phyloP scores from a whole-genome alignment of 2,329 filamentous ascomycete genomes.

The Phyllosticta paracitricarpa region DNA sequence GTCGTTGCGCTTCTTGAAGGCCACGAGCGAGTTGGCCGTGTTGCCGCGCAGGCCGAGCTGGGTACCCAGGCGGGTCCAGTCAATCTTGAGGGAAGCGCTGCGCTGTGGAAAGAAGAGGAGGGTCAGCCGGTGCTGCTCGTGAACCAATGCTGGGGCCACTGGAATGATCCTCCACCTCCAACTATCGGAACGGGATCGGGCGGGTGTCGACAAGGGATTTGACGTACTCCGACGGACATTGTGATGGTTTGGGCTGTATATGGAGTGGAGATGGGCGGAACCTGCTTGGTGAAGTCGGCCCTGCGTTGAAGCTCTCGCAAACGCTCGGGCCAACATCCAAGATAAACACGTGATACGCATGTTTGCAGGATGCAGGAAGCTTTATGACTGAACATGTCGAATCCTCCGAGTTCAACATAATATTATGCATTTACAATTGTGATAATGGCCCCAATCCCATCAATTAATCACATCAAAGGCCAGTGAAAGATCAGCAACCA shows the following conservation, averaged over 20 bases:
- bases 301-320: slow-evolving; percentile 9
- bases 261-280: slow-evolving; percentile 33
- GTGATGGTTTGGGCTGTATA: slow-evolving; percentile 30
- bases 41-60: slow-evolving; percentile 94
- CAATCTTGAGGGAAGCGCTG: slow-evolving; percentile 97
- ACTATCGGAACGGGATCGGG: not conserved
- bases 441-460: not conserved
- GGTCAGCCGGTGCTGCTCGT: slow-evolving; percentile 25
- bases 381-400: not conserved
- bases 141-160: slow-evolving; percentile 16
- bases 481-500: not conserved
- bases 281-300: slow-evolving; percentile 25
- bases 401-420: not conserved
- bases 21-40: slow-evolving; percentile 80
- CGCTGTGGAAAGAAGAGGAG: slow-evolving; percentile 48
- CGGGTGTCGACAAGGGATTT: slow-evolving; percentile 12
- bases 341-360: slow-evolving; percentile 4
- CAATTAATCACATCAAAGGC: not conserved
- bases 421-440: not conserved
- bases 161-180: not conserved
- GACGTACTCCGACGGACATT: slow-evolving; percentile 36
- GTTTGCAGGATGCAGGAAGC: not conserved
- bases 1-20: slow-evolving; percentile 99
- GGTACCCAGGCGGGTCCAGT: slow-evolving; percentile 91
- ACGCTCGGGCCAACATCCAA: slow-evolving; percentile 1